phyloP scores from a whole-genome alignment of 179 eudicot genomes.

The Silene vulgaris region DNA sequence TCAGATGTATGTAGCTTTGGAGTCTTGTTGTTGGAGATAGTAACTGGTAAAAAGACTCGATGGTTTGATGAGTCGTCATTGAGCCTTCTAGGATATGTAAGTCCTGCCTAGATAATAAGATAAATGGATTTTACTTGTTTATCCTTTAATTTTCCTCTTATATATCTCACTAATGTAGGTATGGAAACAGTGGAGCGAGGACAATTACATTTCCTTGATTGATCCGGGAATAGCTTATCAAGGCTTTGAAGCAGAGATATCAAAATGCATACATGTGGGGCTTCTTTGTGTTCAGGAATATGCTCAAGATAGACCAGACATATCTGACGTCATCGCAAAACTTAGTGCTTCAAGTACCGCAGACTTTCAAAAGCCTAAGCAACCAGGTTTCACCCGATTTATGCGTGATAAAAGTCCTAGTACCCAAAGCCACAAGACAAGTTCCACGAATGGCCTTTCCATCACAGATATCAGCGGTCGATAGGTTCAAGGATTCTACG shows the following conservation, averaged over 20 bases:
- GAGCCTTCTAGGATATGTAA: slow-evolving; percentile 27
- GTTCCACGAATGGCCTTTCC: not conserved
- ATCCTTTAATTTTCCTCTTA: not conserved
- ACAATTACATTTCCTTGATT: no score
- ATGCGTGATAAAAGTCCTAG: not conserved
- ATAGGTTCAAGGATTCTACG: not conserved
- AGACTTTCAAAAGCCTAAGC: slow-evolving; percentile 29
- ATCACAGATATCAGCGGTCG: not conserved
- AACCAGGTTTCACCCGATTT: slow-evolving; percentile 26
- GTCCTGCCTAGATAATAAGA: not conserved
- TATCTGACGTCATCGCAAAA: slow-evolving; percentile 26
- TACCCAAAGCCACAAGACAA: no score
- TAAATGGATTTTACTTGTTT: not conserved
- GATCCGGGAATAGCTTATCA: no score
- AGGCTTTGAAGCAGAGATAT: slow-evolving; percentile 19
- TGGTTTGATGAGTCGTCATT: slow-evolving; percentile 13
- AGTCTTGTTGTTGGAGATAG: not conserved
- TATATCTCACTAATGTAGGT: slow-evolving; percentile 19
- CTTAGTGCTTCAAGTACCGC: slow-evolving; percentile 23
- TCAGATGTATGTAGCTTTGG: not conserved
- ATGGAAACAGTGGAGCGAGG: slow-evolving; percentile 20
- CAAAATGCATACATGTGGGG: slow-evolving; percentile 21
- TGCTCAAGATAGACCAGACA: no score
- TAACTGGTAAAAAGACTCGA: slow-evolving; percentile 35
- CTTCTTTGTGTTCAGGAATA: no score